A percentile compares a stretch with the other conserved stretches of the same genome.
Evolutionary conservation across 2,329 filamentous ascomycete genomes (phyloP).

Genomic region (Penicillium sp.): DNA sequence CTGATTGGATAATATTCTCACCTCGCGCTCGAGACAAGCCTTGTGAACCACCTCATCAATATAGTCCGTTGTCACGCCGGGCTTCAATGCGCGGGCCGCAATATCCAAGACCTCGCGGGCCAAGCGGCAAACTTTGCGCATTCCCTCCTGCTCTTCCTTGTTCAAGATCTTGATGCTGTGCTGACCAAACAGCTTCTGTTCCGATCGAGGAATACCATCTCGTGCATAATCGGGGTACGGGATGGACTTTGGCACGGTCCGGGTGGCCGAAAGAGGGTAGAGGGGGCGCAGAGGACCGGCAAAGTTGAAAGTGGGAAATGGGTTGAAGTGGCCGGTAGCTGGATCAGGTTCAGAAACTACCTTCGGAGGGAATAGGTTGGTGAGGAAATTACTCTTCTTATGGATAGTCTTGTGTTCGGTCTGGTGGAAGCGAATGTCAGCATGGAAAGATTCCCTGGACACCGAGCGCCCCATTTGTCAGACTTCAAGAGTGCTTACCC

Average conservation of each 20-base stretch:
- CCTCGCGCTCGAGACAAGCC: conserved; percentile 87
- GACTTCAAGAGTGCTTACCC: conserved; percentile 63
- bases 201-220: conserved; percentile 72
- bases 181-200: conserved; percentile 65
- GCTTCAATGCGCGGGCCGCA: conserved; percentile 76
- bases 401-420: conserved; percentile 78
- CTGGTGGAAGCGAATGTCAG: conserved; percentile 47
- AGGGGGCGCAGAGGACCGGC: conserved; percentile 81
- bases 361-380: conserved; percentile 72
- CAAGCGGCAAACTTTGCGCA: conserved; percentile 88
- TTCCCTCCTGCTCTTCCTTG: conserved; percentile 76
- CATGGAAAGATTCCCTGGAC: neutral
- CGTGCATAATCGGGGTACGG: conserved; percentile 82
- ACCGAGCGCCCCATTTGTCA: neutral
- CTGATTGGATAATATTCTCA: conserved; percentile 49
- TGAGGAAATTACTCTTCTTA: conserved; percentile 76
- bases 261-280: conserved; percentile 74
- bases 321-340: conserved; percentile 88
- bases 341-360: conserved; percentile 87
- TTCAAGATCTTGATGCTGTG: conserved; percentile 84
- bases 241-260: conserved; percentile 77
- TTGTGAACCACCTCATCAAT: conserved; percentile 95
- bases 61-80: conserved; percentile 94
- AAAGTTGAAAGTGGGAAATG: conserved; percentile 83
- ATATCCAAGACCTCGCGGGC: conserved; percentile 91